Base-by-base conservation (phyloP, 1,139 yeast species). In the Blastobotrys aristatus region DNA sequence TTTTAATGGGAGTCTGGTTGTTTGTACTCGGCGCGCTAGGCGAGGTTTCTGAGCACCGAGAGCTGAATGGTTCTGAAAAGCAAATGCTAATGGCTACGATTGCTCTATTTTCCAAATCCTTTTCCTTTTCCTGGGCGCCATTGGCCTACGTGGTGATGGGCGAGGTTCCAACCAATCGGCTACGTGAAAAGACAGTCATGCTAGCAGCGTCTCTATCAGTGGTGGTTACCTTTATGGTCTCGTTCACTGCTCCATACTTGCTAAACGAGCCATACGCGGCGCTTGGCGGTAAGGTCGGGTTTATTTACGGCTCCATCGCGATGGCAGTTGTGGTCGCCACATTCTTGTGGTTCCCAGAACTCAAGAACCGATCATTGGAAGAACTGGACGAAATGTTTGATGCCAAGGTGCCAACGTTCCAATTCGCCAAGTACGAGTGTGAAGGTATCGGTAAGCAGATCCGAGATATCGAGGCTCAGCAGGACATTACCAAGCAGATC, bases 311-410 rank as follows among this genome's bases (percentile, higher is more conserved):
- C 13, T 44, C 49, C 2, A 11, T 45, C 8, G 10, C 40, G 10
- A 21, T 47, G 22, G 41, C 27, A 14, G 24, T 29, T 10, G 40
- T 47, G 3, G 17, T 45, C 11, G 39, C 44, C 36, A 22, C 40
- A 4, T 4, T 40, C 61, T 68, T 77, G 61, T 74, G 73, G 56
- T 61, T 63, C 49, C 75, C 75, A 3, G 75, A 70, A 55, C 70
- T 74, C 11, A 57, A 65, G n/a, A 65, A 64, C 20, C 61, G 71
- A 37, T 61, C 73, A 2, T 60, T 70, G 46, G 75, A 70, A 53
- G 73, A 70, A 44, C 61, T 70, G 31, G 87, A 82, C 49, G 62
- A 64, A 40, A 71, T 74, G 37, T 73, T 73, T 58, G 50, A 33
- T 4, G 34, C 34, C 27, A 30, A 35, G 21, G 24, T 49, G 2